A percentile compares a stretch with the other conserved stretches of the same genome.
Evolutionary conservation across 495 filamentous ascomycete species (phyloP).

Genomic region (Endocarpon pusillum): DNA sequence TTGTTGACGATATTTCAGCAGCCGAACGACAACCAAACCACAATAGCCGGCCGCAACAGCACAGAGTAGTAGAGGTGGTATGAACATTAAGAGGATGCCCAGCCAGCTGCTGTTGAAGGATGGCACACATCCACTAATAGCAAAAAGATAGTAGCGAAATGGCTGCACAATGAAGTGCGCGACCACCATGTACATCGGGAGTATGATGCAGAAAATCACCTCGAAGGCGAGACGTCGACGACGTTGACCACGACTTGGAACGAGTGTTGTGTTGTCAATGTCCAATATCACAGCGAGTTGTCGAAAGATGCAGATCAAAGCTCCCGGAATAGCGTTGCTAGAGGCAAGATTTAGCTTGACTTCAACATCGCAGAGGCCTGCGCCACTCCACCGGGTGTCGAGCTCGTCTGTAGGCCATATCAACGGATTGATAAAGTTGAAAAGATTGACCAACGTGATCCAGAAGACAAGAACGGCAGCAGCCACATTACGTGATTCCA

Average conservation of each 20-base stretch:
- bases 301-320: constrained; percentile 52
- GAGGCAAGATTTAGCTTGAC: constrained; percentile 47
- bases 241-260: constrained; percentile 33
- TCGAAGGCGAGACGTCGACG: constrained; percentile 38
- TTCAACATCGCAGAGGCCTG: constrained; percentile 69
- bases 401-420: constrained; percentile 67
- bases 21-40: constrained; percentile 55
- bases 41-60: constrained; percentile 50
- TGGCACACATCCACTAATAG: constrained; percentile 55
- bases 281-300: constrained; percentile 52
- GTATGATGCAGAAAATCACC: constrained; percentile 46
- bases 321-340: constrained; percentile 45
- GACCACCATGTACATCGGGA: constrained; percentile 47
- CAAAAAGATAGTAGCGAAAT: constrained; percentile 53
- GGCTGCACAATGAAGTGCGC: constrained; percentile 53
- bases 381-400: constrained; percentile 50
- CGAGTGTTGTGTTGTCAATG: constrained; percentile 39
- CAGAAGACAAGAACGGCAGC: constrained; percentile 46
- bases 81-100: constrained; percentile 42
- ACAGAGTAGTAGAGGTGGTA: constrained; percentile 51
- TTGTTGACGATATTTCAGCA: constrained; percentile 44
- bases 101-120: constrained; percentile 54
- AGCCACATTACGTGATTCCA: constrained; percentile 41
- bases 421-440: constrained; percentile 58
- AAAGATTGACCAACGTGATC: constrained; percentile 45